phyloP scores from a whole-genome alignment of 108 stramenopile species.

The Cyclostephanos invisitatus region DNA sequence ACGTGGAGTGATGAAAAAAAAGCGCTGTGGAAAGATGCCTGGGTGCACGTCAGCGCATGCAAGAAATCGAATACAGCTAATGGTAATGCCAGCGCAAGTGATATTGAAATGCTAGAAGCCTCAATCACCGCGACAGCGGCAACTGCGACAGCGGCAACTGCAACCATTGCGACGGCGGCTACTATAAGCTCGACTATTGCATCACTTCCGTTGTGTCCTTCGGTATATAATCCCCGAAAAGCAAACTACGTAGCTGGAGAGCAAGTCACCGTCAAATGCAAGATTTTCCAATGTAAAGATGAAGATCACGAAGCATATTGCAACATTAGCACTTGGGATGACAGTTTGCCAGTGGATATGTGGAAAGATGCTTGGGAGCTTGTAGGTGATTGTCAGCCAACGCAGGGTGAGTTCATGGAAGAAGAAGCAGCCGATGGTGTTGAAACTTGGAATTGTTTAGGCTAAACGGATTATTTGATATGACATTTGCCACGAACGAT shows the following conservation, averaged over 20 bases:
- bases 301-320: constrained; percentile 1
- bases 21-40: constrained; percentile 2
- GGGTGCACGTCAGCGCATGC: constrained; percentile 4
- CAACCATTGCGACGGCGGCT: neutral
- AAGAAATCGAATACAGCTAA: neutral
- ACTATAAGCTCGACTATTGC: neutral
- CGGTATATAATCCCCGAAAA: neutral
- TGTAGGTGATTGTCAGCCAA: constrained; percentile 2
- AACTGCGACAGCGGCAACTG: neutral
- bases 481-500: neutral
- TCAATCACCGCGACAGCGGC: constrained; percentile 5
- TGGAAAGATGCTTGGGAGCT: constrained; percentile 7
- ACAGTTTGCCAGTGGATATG: neutral
- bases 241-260: constrained; percentile 4
- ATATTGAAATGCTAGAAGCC: neutral
- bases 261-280: constrained; percentile 1
- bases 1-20: neutral
- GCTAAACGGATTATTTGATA: neutral
- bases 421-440: constrained; percentile 2
- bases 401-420: constrained; percentile 1
- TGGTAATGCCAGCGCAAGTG: neutral
- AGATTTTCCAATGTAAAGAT: constrained; percentile 1
- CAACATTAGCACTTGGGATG: neutral
- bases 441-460: neutral
- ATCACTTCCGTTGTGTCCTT: neutral